Evolutionary conservation across 108 stramenopile species (phyloP).

Genomic region (Mediolabrus comicus): DNA sequence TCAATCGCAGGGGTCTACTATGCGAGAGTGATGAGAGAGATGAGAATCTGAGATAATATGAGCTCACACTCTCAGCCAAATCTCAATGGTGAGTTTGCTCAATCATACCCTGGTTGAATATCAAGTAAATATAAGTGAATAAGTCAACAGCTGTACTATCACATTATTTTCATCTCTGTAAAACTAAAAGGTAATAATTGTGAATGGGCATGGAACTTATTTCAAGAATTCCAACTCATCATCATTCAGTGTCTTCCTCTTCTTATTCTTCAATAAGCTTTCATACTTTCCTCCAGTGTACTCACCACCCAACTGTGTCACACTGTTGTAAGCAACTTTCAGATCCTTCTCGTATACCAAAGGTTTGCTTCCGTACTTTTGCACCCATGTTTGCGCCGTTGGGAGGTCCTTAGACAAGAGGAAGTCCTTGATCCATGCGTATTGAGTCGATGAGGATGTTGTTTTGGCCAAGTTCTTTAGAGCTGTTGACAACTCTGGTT

Average conservation of each 20-base stretch:
- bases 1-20: too few relatives aligned
- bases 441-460: conserved; percentile 24
- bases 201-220: not conserved
- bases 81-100: too few relatives aligned
- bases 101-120: too few relatives aligned
- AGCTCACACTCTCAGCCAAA: too few relatives aligned
- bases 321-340: conserved; percentile 65
- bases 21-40: too few relatives aligned
- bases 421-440: conserved; percentile 34
- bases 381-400: conserved; percentile 68
- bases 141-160: too few relatives aligned
- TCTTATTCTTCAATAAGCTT: conserved; percentile 77
- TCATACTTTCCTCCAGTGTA: conserved; percentile 90
- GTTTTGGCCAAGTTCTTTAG: conserved; percentile 59
- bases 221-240: conserved; percentile 71
- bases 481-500: conserved; percentile 60
- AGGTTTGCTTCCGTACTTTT: conserved; percentile 74
- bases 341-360: conserved; percentile 81
- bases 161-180: not conserved
- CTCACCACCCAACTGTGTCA: conserved; percentile 83
- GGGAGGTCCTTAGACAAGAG: conserved; percentile 56
- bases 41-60: too few relatives aligned
- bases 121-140: too few relatives aligned
- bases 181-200: not conserved
- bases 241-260: conserved; percentile 75